Base-by-base conservation (phyloP, 2,329 filamentous ascomycete genomes). In the Diaporthe capsici region DNA sequence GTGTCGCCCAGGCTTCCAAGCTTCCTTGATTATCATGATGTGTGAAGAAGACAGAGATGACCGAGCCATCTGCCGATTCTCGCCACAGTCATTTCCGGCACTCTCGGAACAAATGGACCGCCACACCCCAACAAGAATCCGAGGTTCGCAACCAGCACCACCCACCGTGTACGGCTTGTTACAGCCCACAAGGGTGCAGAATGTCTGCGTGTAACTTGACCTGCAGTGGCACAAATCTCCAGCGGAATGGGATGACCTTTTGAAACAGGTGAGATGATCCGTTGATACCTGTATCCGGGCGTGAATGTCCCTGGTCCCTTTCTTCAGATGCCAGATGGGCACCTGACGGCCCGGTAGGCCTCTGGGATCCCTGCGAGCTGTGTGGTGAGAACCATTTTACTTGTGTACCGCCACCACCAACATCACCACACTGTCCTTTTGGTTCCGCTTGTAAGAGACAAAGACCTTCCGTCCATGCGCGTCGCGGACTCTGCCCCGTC, bases 171-270 rank as follows among this genome's bases (percentile, higher is more conserved):
- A 37, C 57, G 15, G 20, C 31, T 37, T n/a, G 13, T 53, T 34
- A 22, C 28, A 31, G 17, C 55, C 22, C 28, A 34, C 55, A 13
- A 34, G 55, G 55, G 34, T 31, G 31, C 17, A 12, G 34, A 34
- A 57, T 34, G 57, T 37, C 34, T 60, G 34, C 22, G 49, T 42
- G 58, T 42, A 63, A 63, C 58, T 25, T 44, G 37, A 53, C 13
- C n/a, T 28, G 15, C 58, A 20, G n/a, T 20, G n/a, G 13, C 37
- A 63, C 60, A 44, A 63, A 63, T 63, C 37, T 63, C 34, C 13
- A 44, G 60, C 60, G 60, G 60, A 44, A 44, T 44, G 39, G 13
- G 60, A 63, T 63, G 60, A 63, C 55, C 20, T 58, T 31, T 58
- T 58, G 55, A 37, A 63, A 44, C n/a, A 44, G 37, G 37, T 63